Conservation (phyloP, 176 grass and related monocot genomes). For the Triticum aestivum region IWGSC_CS_RefSeq_v2.1 NC_057801.1:709237460-709237959, state of each 20-base stretch:
- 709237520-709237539: not conserved
- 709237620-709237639: not conserved
- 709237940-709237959: not conserved
- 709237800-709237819: not conserved
- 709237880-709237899: not conserved
- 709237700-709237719: not conserved
- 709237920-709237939: no score
- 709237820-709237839: not conserved
- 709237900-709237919: not conserved
- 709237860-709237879: no score
- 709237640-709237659: not conserved
- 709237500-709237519: not conserved
- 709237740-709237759: not conserved
- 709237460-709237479: constrained; percentile 14
- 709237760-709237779: not conserved
- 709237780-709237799: not conserved
- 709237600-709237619: not conserved
- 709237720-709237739: not conserved
- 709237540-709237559: not conserved
- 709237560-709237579: constrained; percentile 10
- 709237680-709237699: not conserved
- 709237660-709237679: not conserved
- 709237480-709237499: not conserved
- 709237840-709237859: not conserved
- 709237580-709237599: not conserved